These are phyloP conservation scores for Aspergillus sp. DNA, from an alignment of 2,329 filamentous ascomycete species.

Conservation along the genomic window DNA sequence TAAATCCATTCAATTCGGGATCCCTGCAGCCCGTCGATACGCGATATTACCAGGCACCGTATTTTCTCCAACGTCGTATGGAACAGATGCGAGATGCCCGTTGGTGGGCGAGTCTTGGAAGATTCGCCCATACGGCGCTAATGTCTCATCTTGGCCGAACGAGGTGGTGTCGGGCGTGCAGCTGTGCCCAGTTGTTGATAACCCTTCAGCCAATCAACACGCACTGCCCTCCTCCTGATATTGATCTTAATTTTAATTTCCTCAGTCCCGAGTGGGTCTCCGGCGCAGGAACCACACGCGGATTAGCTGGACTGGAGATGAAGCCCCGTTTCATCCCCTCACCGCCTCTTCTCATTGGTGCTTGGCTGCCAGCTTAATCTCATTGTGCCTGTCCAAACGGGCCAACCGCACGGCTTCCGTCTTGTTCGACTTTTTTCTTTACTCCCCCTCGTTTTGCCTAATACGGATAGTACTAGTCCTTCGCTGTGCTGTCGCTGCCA, in stretches of 20 bases:
- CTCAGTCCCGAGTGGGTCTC: constrained; percentile 8
- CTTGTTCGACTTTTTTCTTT: background rate
- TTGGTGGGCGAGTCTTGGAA: background rate
- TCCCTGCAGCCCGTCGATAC: background rate
- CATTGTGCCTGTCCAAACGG: background rate
- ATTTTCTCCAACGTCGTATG: background rate
- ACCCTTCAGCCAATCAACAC: background rate
- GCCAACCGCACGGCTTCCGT: background rate
- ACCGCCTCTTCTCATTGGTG: constrained; percentile 5
- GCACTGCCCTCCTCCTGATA: background rate
- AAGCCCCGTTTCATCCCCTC: constrained; percentile 14
- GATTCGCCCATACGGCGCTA: background rate
- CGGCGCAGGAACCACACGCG: constrained; percentile 12
- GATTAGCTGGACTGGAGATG: constrained; percentile 14
- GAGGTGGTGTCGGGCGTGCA: constrained; percentile 2
- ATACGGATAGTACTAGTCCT: too few species aligned
- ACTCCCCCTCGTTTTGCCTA: background rate
- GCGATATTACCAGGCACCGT: constrained; percentile 9
- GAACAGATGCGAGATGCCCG: background rate
- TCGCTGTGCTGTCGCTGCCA: background rate
- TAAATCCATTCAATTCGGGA: background rate
- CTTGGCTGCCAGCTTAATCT: constrained; percentile 7
- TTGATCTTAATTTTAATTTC: constrained; percentile 13
- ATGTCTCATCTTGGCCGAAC: constrained; percentile 2
- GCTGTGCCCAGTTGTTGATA: background rate